Conservation (phyloP, 257 asterid species). For the Gentiana straminea region DNA sequence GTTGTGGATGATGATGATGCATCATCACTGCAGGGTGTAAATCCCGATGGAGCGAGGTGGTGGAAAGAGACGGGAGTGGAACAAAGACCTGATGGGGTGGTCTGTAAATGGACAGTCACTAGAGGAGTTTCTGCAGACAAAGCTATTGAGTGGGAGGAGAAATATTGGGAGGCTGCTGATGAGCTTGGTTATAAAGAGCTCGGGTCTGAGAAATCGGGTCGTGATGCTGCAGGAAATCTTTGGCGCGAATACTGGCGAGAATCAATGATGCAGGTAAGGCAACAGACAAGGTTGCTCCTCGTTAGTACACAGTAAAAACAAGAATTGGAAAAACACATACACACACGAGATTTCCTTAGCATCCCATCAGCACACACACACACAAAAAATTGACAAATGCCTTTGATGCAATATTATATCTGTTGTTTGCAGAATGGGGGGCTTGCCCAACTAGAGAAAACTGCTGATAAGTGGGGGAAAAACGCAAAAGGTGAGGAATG, state of each 20-base stretch:
- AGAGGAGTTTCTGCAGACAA: slow-evolving; percentile 73
- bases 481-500: slow-evolving; percentile 80
- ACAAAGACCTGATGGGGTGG: slow-evolving; percentile 71
- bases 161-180: slow-evolving; percentile 97
- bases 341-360: neutral
- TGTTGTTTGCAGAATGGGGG: slow-evolving; percentile 49
- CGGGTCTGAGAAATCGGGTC: slow-evolving; percentile 97
- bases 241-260: slow-evolving; percentile 97
- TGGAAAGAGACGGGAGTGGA: slow-evolving; percentile 93
- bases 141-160: slow-evolving; percentile 82
- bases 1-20: slow-evolving; percentile 12
- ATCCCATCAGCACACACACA: neutral
- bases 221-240: slow-evolving; percentile 79
- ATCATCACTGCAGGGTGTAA: slow-evolving; percentile 28
- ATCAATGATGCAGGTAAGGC: slow-evolving; percentile 68
- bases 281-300: neutral
- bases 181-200: slow-evolving; percentile 89
- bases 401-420: neutral
- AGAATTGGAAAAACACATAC: neutral
- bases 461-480: slow-evolving; percentile 99
- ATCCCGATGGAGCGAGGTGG: slow-evolving; percentile 80
- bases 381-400: neutral
- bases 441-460: slow-evolving; percentile 61
- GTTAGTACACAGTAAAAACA: too few relatives aligned
- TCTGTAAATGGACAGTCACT: slow-evolving; percentile 74